Percentiles rank a stretch among this genome's conserved stretches.
These are phyloP conservation scores for Pseudogymnoascus sp. DNA, from an alignment of 2,329 filamentous ascomycete genomes.

Conservation along the genomic window DNA sequence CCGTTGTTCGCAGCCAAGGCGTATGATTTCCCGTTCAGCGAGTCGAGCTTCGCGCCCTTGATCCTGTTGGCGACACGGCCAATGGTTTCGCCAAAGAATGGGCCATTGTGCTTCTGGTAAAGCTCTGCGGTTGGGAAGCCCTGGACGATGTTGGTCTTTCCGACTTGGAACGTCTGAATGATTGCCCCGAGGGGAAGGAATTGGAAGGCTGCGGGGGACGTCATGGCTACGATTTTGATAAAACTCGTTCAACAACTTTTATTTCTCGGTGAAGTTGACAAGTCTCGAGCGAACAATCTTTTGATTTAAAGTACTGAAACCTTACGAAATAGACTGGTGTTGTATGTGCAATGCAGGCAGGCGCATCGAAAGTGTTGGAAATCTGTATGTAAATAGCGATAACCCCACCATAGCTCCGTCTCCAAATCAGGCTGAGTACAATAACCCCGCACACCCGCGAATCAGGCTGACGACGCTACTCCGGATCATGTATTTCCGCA, in stretches of 20 bases:
- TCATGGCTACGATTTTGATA: constrained; percentile 1
- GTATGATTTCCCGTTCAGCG: constrained; percentile 65
- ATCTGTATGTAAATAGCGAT: not conserved
- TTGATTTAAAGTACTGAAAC: not conserved
- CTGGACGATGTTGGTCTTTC: constrained; percentile 77
- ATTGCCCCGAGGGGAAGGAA: constrained; percentile 72
- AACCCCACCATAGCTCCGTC: constrained; percentile 7
- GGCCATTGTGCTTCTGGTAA: constrained; percentile 66
- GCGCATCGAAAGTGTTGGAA: not conserved
- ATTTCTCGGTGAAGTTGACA: not conserved
- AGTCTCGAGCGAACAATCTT: not conserved
- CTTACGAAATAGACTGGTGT: not conserved
- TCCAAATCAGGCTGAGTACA: constrained; percentile 1
- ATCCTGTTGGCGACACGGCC: constrained; percentile 80
- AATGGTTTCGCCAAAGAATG: constrained; percentile 90
- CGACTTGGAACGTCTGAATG: constrained; percentile 72
- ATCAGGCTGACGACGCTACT: not conserved
- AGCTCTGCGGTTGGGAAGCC: constrained; percentile 68
- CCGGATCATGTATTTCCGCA: not conserved
- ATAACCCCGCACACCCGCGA: not conserved
- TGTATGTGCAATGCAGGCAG: not conserved
- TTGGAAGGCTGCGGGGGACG: constrained; percentile 35
- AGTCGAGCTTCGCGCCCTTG: constrained; percentile 58
- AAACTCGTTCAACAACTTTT: not conserved
- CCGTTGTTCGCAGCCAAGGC: constrained; percentile 67